Evolutionary conservation across 352 stramenopile genomes (phyloP).

Genomic region (Phytophthora nicotianae): DNA sequence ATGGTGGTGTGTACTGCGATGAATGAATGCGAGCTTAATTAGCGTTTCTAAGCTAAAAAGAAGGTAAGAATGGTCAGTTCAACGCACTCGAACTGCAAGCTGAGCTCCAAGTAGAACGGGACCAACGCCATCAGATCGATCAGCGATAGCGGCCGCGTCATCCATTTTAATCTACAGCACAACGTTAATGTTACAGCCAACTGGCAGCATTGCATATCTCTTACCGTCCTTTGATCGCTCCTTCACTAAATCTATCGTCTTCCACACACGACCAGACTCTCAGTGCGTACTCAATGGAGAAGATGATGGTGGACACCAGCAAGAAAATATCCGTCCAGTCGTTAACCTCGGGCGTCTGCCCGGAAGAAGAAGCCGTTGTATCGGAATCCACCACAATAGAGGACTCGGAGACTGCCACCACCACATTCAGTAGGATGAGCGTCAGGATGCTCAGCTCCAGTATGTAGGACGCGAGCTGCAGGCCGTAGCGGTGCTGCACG

Average conservation of each 20-base stretch:
- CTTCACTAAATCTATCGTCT: constrained; percentile 49
- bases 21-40: background rate
- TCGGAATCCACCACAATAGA: constrained; percentile 24
- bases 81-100: constrained; percentile 50
- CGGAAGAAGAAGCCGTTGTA: constrained; percentile 7
- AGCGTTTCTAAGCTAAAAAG: background rate
- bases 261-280: constrained; percentile 70
- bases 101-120: constrained; percentile 68
- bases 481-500: constrained; percentile 42
- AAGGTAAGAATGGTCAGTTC: background rate
- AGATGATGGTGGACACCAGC: constrained; percentile 59
- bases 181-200: background rate
- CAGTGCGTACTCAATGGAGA: constrained; percentile 64
- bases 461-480: constrained; percentile 59
- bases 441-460: constrained; percentile 56
- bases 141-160: constrained; percentile 56
- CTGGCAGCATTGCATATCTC: background rate
- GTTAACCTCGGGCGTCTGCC: constrained; percentile 10
- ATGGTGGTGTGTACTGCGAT: constrained; percentile 24
- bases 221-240: constrained; percentile 45
- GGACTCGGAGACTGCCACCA: constrained; percentile 59
- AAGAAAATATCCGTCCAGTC: constrained; percentile 58
- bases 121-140: constrained; percentile 61
- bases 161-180: constrained; percentile 58
- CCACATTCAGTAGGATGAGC: constrained; percentile 67